Evolutionary conservation across 2,329 filamentous ascomycete species (phyloP), one percentile per base, ranked within the genome.

Genomic region (Cladosporium oxysporum): DNA sequence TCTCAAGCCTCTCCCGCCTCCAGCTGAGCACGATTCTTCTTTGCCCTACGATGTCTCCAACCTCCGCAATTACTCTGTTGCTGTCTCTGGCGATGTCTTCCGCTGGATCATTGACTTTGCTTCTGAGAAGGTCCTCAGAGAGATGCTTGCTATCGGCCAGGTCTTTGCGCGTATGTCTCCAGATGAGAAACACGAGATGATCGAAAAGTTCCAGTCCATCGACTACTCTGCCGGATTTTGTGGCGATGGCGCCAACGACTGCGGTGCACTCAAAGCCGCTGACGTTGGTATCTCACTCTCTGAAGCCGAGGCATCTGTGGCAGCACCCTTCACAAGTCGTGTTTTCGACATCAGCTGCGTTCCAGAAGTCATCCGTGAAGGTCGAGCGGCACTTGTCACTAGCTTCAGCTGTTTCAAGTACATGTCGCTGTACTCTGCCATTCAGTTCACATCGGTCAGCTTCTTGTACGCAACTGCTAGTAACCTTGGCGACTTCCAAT

Each of bases 371-470:
- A 98, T 99, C 69, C 78, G 93, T 70, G 95, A 99, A 82, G 95
- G 95, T 23, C 89, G 96, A 69, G 94, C 94, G 23, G 92, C 96
- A 37, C 85, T 99, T 37, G 93, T 98, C n/a, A 99, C 95, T 14
- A 97, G 93, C 79, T 99, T 99, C 82, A 96, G 92, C 81, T 99
- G 95, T 82, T 99, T 99, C 85, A 99, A 98, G 82, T 99, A 96
- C 80, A 99, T 99, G 96, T 96, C 91, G 73, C 81, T 99, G 70
- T 99, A 99, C 82, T 98, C 93, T 2, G 94, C 95, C n/a, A 99
- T 99, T 70, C 95, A 99, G 78, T 99, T 99, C 82, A 96, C 92
- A 8, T 92, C 92, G 0, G 96, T 99, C 74, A 96, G 91, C 84
- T 97, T 99, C 76, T 85, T 99, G 18, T 99, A 99, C 78, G 91